Conservation (phyloP, 148 eudicot genomes). For the Chenopodium album region DNA sequence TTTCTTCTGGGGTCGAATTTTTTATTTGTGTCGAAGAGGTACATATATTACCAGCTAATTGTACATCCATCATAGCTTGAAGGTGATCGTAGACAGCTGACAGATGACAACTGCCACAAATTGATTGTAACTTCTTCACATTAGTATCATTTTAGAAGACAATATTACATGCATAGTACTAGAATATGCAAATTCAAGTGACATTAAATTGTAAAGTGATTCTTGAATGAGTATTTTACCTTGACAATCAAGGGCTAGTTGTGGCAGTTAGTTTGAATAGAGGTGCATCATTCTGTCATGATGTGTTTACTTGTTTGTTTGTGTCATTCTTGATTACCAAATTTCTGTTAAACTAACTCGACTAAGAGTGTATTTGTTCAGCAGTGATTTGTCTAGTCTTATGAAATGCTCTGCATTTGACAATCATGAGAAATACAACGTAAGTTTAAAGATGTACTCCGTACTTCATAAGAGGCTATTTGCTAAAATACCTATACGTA, state of each 20-base stretch:
- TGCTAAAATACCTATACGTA: too few species aligned
- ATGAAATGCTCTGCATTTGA: too few species aligned
- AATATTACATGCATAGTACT: not conserved
- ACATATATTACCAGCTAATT: conserved; percentile 19
- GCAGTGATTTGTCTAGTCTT: too few species aligned
- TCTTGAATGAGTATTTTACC: not conserved
- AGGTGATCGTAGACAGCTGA: conserved; percentile 23
- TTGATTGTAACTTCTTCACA: conserved; percentile 14
- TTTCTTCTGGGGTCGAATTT: conserved; percentile 6
- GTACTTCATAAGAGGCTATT: too few species aligned
- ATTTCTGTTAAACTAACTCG: too few species aligned
- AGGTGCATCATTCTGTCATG: not conserved
- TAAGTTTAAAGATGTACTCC: too few species aligned
- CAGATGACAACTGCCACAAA: conserved; percentile 14
- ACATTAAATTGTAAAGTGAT: conserved; percentile 1
- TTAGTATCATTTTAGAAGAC: conserved; percentile 3
- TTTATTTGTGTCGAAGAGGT: conserved; percentile 12
- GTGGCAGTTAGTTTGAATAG: not conserved
- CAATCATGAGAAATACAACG: too few species aligned
- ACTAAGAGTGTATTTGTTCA: too few species aligned
- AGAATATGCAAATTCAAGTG: not conserved
- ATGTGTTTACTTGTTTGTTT: not conserved
- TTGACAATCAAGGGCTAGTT: not conserved
- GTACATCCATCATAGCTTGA: conserved; percentile 30
- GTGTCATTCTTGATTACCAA: too few species aligned